Conservation (phyloP, 257 asterid genomes). For the Solanum piurae region DNA sequence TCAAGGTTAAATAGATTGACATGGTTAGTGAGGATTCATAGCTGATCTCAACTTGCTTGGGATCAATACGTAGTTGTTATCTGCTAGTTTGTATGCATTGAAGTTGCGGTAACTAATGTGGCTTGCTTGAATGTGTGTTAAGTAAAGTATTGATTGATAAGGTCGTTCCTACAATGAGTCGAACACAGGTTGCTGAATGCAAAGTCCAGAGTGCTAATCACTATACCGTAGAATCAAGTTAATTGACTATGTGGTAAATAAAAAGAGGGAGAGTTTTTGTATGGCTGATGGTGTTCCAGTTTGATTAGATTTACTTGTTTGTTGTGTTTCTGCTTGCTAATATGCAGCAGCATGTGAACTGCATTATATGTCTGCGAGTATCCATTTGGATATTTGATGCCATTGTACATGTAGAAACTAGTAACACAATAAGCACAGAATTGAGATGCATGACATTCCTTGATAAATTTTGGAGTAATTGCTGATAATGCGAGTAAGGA, state of each 20-base stretch:
- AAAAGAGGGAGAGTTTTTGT: not conserved
- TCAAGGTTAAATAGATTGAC: too few species aligned
- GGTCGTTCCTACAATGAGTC: conserved; percentile 86
- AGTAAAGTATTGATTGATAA: not conserved
- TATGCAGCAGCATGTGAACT: not conserved
- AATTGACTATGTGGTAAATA: not conserved
- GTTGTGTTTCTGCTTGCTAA: not conserved
- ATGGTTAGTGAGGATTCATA: not conserved
- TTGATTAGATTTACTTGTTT: not conserved
- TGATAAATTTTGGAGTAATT: not conserved
- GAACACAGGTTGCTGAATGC: conserved; percentile 99
- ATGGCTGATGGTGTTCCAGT: not conserved
- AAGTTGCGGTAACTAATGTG: not conserved
- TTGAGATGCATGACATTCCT: not conserved
- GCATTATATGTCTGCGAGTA: not conserved
- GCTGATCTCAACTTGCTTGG: not conserved
- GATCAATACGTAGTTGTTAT: not conserved
- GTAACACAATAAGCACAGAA: not conserved
- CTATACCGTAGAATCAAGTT: conserved; percentile 45
- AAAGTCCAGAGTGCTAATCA: conserved; percentile 99
- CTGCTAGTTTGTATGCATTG: not conserved
- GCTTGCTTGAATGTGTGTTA: not conserved
- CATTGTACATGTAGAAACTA: not conserved
- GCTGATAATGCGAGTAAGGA: not conserved
- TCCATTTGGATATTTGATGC: not conserved